Evolutionary conservation across 192 early-diverging fungal species (phyloP).

Genomic region (Backusella parvicylindrica): DNA sequence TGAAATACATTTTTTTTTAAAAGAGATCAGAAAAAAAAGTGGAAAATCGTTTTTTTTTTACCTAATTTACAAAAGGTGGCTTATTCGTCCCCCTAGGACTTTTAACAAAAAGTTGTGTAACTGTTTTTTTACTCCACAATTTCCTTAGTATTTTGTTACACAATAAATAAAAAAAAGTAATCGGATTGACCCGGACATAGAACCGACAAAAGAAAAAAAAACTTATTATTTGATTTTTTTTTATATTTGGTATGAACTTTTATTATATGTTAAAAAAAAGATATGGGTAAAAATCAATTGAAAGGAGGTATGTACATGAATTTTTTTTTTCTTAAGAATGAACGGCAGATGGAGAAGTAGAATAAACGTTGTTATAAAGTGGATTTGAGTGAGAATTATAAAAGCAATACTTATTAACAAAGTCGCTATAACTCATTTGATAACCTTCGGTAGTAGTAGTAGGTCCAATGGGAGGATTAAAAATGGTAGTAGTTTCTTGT

Average conservation of each 20-base stretch:
- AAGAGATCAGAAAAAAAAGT: neutral
- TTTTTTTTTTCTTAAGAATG: slow-evolving; percentile 6
- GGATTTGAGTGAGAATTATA: slow-evolving; percentile 26
- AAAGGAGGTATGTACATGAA: neutral
- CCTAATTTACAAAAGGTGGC: neutral
- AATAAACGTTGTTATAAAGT: neutral
- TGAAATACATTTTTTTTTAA: neutral
- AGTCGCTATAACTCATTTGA: slow-evolving; percentile 26
- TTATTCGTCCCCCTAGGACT: neutral
- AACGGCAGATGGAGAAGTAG: slow-evolving; percentile 3
- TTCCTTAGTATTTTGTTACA: neutral
- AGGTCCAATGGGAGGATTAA: neutral
- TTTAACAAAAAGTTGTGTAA: neutral
- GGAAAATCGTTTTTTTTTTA: too few relatives aligned
- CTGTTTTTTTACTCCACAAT: neutral
- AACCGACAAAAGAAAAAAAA: neutral
- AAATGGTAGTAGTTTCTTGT: neutral
- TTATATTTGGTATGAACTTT: neutral
- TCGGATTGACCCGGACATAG: neutral
- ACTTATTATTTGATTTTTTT: neutral
- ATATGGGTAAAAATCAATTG: neutral
- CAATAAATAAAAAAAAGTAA: neutral
- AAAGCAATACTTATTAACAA: slow-evolving; percentile 57
- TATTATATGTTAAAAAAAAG: neutral
- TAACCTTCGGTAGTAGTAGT: neutral